phyloP scores from a whole-genome alignment of 2,329 filamentous ascomycete genomes.

The Madurella mycetomatis region DNA sequence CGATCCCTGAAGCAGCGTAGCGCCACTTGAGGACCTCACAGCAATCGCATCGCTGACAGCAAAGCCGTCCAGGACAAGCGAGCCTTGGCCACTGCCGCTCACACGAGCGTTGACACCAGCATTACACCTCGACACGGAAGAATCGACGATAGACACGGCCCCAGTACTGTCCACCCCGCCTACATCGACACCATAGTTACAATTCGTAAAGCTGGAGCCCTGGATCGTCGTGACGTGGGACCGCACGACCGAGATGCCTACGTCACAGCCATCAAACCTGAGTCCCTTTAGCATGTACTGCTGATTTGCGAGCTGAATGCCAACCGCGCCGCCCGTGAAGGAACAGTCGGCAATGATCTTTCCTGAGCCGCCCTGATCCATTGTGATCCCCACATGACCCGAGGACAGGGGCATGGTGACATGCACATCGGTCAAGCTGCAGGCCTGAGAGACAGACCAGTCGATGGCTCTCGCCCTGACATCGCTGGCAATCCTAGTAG shows the following conservation, averaged over 20 bases:
- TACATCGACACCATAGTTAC: conserved; percentile 30
- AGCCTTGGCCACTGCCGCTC: conserved; percentile 26
- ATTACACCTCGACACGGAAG: conserved; percentile 26
- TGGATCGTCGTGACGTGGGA: conserved; percentile 30
- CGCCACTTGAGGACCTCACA: conserved; percentile 24
- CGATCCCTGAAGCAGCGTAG: conserved; percentile 19
- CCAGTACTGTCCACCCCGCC: conserved; percentile 25
- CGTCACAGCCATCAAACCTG: conserved; percentile 29
- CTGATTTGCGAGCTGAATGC: conserved; percentile 31
- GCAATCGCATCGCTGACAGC: conserved; percentile 22
- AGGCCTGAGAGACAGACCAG: conserved; percentile 32
- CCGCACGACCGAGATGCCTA: conserved; percentile 28
- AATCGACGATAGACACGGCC: conserved; percentile 30
- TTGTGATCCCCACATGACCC: conserved; percentile 34
- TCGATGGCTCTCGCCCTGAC: conserved; percentile 27
- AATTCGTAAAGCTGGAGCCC: conserved; percentile 28
- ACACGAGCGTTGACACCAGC: conserved; percentile 28
- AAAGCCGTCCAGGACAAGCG: conserved; percentile 30
- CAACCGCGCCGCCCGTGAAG: conserved; percentile 32
- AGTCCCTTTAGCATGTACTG: conserved; percentile 34
- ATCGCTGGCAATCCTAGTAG: conserved; percentile 19
- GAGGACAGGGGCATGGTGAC: conserved; percentile 33
- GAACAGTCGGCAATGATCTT: conserved; percentile 30
- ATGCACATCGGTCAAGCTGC: conserved; percentile 29
- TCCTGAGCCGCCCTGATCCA: conserved; percentile 33